phyloP scores from a whole-genome alignment of 2,329 filamentous ascomycete genomes.

The Ophiognomonia clavigignenti-juglandacearum region DNA sequence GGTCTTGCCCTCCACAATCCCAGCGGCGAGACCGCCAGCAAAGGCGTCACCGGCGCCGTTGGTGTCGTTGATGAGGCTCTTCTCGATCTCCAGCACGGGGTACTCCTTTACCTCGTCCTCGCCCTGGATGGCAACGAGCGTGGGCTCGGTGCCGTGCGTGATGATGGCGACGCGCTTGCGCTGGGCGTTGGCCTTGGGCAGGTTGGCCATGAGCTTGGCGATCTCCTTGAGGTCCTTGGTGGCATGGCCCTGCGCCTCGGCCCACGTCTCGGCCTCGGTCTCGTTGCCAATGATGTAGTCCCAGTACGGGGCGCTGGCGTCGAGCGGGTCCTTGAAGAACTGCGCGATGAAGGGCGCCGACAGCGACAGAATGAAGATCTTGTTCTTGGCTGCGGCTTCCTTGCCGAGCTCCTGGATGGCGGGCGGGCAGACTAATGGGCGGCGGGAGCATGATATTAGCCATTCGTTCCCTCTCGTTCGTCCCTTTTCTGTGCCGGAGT shows the following conservation, averaged over 20 bases:
- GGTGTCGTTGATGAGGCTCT: slow-evolving; percentile 84
- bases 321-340: slow-evolving; percentile 96
- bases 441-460: too few relatives aligned
- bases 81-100: slow-evolving; percentile 73
- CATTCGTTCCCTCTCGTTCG: too few relatives aligned
- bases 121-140: slow-evolving; percentile 74
- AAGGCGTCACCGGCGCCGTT: slow-evolving; percentile 97
- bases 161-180: slow-evolving; percentile 83
- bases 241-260: slow-evolving; percentile 70
- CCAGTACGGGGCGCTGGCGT: slow-evolving; percentile 83
- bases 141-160: slow-evolving; percentile 91
- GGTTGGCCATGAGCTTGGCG: slow-evolving; percentile 75
- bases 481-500: too few relatives aligned
- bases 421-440: slow-evolving; percentile 67
- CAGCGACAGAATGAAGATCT: slow-evolving; percentile 86
- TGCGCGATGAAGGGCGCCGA: slow-evolving; percentile 93
- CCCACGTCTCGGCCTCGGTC: slow-evolving; percentile 85
- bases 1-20: slow-evolving; percentile 77
- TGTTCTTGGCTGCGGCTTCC: slow-evolving; percentile 84
- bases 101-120: slow-evolving; percentile 69
- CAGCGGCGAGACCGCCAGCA: slow-evolving; percentile 88
- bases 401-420: slow-evolving; percentile 87
- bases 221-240: slow-evolving; percentile 79
- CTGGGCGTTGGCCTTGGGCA: slow-evolving; percentile 87
- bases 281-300: slow-evolving; percentile 97